Conservation (phyloP, 352 stramenopile species). For the Globisporangium nodosum region DNA sequence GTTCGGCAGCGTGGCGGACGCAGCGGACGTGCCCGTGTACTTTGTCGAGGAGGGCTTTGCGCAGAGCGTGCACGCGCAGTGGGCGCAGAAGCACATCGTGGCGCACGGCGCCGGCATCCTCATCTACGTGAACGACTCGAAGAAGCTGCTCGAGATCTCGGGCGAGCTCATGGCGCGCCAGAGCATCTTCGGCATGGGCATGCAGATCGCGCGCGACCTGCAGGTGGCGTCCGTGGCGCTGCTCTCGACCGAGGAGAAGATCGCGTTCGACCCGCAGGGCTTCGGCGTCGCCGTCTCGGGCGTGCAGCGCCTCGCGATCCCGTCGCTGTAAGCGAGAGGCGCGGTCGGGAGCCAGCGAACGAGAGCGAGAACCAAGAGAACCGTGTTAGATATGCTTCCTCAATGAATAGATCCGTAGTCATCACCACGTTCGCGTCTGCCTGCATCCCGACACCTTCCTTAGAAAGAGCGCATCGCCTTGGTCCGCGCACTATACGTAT, state of each 20-base stretch:
- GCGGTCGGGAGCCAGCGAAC: too few relatives aligned
- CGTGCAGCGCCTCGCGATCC: conserved; percentile 13
- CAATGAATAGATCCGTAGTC: not conserved
- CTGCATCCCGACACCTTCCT: too few relatives aligned
- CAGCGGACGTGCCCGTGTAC: conserved; percentile 46
- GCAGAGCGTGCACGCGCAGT: conserved; percentile 53
- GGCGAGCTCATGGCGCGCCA: conserved; percentile 79
- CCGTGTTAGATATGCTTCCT: not conserved
- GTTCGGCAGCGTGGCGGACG: conserved; percentile 29
- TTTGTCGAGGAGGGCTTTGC: conserved; percentile 64
- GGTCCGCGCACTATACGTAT: not conserved
- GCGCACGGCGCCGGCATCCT: conserved; percentile 37
- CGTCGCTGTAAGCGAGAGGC: not conserved
- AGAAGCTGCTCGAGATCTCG: conserved; percentile 65
- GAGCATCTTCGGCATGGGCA: conserved; percentile 79
- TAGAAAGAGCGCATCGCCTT: not conserved
- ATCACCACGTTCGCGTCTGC: too few relatives aligned
- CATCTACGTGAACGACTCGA: conserved; percentile 56
- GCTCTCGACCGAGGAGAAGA: conserved; percentile 29
- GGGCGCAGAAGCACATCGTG: conserved; percentile 56
- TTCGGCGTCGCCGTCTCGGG: conserved; percentile 51
- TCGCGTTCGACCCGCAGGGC: conserved; percentile 52
- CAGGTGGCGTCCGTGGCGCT: conserved; percentile 49
- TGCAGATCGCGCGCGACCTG: conserved; percentile 65
- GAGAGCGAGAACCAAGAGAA: too few relatives aligned